Base-by-base conservation (phyloP, 148 eudicot species). In the Cornus kousa region DNA sequence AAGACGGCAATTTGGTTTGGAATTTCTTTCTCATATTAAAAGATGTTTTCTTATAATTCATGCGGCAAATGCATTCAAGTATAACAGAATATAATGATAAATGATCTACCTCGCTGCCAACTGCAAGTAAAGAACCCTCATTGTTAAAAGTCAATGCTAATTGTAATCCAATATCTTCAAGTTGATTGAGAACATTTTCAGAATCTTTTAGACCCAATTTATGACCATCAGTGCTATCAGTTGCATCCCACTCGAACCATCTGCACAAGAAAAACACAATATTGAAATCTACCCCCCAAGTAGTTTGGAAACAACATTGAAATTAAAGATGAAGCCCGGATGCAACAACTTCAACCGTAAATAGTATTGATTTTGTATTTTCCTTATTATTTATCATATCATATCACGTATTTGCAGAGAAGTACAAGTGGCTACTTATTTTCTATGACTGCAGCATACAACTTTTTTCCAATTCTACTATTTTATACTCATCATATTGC, bases 131-230 rank as follows among this genome's bases (percentile, higher is more conserved):
- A 75, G 89, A 88, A 32, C 96, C 98, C 74, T 91, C 92, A 70
- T 73, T 76, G 79, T 82, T 86, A 83, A 94, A 92, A 37, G 88
- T 69, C 71, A 94, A 81, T n/a, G 94, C 91, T 83, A 90, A 82
- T 77, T 94, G 98, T 82, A 89, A 92, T 68, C 91, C 97, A 76
- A 94, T 88, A 80, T 90, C 93, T 85, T 92, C 87, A 83, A 94
- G 77, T 75, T 83, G 84, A 8, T 85, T 55, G 72, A 90, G 88
- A 59, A 82, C 85, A 73, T 81, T 91, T 68, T 89, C 89, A 57
- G 98, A 94, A 78, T 83, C 31, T 73, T 59, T 82, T 76, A 94
- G 66, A 76, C 81, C 74, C 77, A 88, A 77, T 31, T 68, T 79
- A 55, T 59, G 87, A 17, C 67, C 83, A 73, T 79, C 85, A 20